These are phyloP conservation scores for Pleodorina starrii DNA, from an alignment of 139 green algal species.

Conservation along the genomic window DNA sequence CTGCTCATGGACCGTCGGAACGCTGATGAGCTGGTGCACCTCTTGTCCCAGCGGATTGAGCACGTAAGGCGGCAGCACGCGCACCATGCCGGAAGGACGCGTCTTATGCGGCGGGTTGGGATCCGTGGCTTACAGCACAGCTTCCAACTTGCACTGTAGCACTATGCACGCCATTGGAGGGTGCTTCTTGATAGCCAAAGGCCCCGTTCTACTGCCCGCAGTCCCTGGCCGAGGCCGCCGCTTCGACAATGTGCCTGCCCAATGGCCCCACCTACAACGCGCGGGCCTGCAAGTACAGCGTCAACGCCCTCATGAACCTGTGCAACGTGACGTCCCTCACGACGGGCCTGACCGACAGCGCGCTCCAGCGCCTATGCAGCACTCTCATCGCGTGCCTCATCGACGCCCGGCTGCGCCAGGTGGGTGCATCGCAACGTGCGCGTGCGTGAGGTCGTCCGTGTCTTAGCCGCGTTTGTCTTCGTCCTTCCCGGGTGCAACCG, in stretches of 20 bases:
- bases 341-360: background rate
- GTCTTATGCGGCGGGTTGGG: too few species aligned
- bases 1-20: constrained; percentile 55
- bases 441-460: too few species aligned
- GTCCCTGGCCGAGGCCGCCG: constrained; percentile 60
- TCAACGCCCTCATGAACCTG: constrained; percentile 95
- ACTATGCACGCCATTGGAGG: too few species aligned
- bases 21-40: constrained; percentile 50
- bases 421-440: too few species aligned
- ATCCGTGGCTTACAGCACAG: too few species aligned
- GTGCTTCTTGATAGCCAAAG: too few species aligned
- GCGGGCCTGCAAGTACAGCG: constrained; percentile 89
- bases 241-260: constrained; percentile 29
- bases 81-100: too few species aligned
- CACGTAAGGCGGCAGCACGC: constrained; percentile 42
- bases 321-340: constrained; percentile 50
- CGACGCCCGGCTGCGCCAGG: constrained; percentile 45
- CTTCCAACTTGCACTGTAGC: too few species aligned
- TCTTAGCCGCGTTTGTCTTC: too few species aligned
- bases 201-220: too few species aligned
- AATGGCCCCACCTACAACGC: constrained; percentile 27
- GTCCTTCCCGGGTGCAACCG: too few species aligned
- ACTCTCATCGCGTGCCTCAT: constrained; percentile 50
- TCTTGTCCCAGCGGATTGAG: constrained; percentile 49
- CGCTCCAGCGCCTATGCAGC: constrained; percentile 28